phyloP scores from a whole-genome alignment of 345 rosid genomes.

The Salix exigua region DNA sequence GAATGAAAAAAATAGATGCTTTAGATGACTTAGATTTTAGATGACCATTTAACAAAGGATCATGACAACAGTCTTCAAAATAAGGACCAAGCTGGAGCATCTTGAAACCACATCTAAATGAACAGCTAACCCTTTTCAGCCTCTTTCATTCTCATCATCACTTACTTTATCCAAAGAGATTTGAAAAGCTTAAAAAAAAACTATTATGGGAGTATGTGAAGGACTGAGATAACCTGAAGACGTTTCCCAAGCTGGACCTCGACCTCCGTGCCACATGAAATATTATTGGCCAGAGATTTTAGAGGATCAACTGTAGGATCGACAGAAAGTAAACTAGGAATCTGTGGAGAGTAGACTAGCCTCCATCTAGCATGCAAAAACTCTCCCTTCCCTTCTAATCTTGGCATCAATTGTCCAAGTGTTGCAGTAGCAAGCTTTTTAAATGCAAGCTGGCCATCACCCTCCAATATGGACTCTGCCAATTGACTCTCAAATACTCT shows the following conservation, averaged over 20 bases:
- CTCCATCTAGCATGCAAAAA: conserved; percentile 98
- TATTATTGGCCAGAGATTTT: conserved; percentile 80
- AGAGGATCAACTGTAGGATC: conserved; percentile 93
- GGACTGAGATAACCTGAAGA: conserved; percentile 59
- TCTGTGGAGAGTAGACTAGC: conserved; percentile 96
- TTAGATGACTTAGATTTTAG: background rate
- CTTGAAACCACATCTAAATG: background rate
- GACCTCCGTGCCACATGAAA: conserved; percentile 87
- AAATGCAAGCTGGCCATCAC: conserved; percentile 94
- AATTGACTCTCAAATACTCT: conserved; percentile 90
- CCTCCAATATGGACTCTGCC: conserved; percentile 96
- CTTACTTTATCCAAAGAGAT: background rate
- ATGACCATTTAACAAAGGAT: background rate
- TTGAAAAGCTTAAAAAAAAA: background rate
- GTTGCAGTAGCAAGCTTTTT: conserved; percentile 97
- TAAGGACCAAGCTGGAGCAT: background rate
- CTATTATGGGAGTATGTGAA: background rate
- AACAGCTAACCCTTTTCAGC: background rate
- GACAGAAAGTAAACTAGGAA: conserved; percentile 93
- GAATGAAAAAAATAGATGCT: background rate
- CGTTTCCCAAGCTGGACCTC: conserved; percentile 96
- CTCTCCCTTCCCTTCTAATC: conserved; percentile 96
- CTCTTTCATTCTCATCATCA: background rate
- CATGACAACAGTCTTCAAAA: background rate
- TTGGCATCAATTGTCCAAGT: conserved; percentile 86